Conservation (phyloP, 495 filamentous ascomycete species). For the Umbilicaria muhlenbergii region DNA sequence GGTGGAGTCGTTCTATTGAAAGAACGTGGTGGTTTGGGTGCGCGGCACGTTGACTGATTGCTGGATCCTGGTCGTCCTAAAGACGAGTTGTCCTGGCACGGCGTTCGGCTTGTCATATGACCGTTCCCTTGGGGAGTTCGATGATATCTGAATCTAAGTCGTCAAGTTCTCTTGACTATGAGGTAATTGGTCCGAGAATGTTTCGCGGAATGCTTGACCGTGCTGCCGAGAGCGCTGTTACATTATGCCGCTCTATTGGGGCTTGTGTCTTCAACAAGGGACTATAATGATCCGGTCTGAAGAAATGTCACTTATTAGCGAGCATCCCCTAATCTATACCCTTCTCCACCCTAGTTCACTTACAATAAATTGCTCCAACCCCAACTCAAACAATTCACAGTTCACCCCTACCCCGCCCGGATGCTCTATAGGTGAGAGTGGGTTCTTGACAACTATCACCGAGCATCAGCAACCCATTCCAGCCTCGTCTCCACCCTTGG, state of each 20-base stretch:
- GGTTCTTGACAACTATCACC: conserved; percentile 75
- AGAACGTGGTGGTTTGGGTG: neutral
- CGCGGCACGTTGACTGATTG: neutral
- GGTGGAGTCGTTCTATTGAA: conserved; percentile 94
- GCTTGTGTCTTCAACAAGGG: neutral
- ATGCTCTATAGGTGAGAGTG: conserved; percentile 79
- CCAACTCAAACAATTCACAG: conserved; percentile 89
- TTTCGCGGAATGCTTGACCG: too few species aligned
- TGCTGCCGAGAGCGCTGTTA: too few species aligned
- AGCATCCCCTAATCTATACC: neutral
- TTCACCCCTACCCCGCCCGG: conserved; percentile 74
- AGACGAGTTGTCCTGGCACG: too few species aligned
- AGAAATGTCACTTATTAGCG: neutral
- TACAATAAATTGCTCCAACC: conserved; percentile 73
- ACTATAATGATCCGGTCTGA: neutral
- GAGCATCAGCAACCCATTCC: neutral
- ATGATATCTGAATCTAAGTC: too few species aligned
- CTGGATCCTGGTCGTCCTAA: too few species aligned
- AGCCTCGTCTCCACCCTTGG: too few species aligned
- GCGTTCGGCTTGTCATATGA: too few species aligned
- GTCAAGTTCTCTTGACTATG: too few species aligned
- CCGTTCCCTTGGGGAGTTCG: too few species aligned
- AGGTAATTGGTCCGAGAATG: too few species aligned
- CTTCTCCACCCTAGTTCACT: conserved; percentile 6
- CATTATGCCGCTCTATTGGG: neutral